Percentiles rank a stretch among this genome's conserved stretches.
These are phyloP conservation scores for Whalleya microplaca DNA, from an alignment of 2,329 filamentous ascomycete genomes.

Conservation along the genomic window DNA sequence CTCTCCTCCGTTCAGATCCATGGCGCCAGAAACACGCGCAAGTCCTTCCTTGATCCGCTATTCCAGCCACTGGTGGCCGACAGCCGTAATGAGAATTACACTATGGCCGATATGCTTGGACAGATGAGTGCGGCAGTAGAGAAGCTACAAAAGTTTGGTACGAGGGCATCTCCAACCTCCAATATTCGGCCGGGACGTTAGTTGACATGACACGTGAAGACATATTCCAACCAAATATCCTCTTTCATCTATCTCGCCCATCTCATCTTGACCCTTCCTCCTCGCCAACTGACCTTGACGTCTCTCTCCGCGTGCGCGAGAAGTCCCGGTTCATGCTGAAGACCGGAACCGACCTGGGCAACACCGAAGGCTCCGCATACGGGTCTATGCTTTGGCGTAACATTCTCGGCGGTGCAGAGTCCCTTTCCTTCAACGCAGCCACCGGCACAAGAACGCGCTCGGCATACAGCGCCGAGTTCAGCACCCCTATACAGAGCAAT, in stretches of 20 bases:
- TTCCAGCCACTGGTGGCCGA: slow-evolving; percentile 77
- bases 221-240: slow-evolving; percentile 83
- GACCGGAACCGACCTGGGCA: slow-evolving; percentile 92
- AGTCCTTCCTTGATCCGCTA: slow-evolving; percentile 79
- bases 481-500: slow-evolving; percentile 81
- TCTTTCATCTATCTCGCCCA: slow-evolving; percentile 80
- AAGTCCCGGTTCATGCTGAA: slow-evolving; percentile 84
- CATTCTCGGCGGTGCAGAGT: slow-evolving; percentile 92
- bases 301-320: slow-evolving; percentile 79
- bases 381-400: slow-evolving; percentile 87
- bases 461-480: slow-evolving; percentile 85
- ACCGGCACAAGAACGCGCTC: slow-evolving; percentile 89
- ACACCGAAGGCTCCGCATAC: slow-evolving; percentile 91
- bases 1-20: slow-evolving; percentile 85
- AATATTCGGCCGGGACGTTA: slow-evolving; percentile 26
- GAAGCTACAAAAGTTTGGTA: slow-evolving; percentile 78
- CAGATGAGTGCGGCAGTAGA: slow-evolving; percentile 40
- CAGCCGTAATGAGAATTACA: slow-evolving; percentile 70
- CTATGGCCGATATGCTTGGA: slow-evolving; percentile 74
- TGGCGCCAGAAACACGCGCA: slow-evolving; percentile 81
- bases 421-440: slow-evolving; percentile 83
- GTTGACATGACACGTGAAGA: slow-evolving; percentile 52
- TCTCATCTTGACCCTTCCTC: slow-evolving; percentile 69
- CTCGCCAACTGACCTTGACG: slow-evolving; percentile 76
- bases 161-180: slow-evolving; percentile 29